Percentiles rank a stretch among this genome's conserved stretches.
phyloP scores from a whole-genome alignment of 2,329 filamentous ascomycete genomes.

The Stemphylium vesicarium region DNA sequence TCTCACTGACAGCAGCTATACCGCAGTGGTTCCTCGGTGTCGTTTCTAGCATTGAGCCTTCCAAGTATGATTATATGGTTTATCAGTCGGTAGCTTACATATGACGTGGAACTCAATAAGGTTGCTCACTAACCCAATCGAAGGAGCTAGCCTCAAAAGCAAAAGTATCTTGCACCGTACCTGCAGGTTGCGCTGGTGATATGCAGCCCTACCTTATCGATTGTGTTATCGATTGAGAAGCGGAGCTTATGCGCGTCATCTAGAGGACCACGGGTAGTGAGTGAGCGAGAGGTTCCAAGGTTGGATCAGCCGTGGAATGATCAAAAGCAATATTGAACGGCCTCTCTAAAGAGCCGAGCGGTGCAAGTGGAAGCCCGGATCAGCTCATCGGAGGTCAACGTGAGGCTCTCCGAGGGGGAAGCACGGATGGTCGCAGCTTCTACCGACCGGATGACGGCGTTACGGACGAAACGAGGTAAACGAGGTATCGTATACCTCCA shows the following conservation, averaged over 20 bases:
- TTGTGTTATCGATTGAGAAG: constrained; percentile 5
- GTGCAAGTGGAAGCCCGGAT: no score
- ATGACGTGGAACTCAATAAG: neutral
- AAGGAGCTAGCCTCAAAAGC: neutral
- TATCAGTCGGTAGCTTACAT: neutral
- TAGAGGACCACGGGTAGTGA: no score
- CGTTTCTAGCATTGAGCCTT: no score
- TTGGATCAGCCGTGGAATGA: no score
- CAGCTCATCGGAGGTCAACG: neutral
- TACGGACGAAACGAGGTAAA: neutral
- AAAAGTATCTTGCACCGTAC: neutral
- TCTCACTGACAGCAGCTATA: neutral
- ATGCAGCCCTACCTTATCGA: constrained; percentile 6
- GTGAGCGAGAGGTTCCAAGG: no score
- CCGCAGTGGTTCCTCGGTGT: neutral
- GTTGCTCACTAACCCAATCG: neutral
- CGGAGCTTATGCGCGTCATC: neutral
- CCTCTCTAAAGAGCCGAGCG: neutral
- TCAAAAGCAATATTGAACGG: no score
- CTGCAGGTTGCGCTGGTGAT: neutral
- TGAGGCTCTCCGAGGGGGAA: neutral
- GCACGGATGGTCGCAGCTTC: neutral
- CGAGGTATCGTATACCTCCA: neutral
- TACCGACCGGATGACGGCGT: neutral
- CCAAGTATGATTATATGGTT: neutral